Conservation (phyloP, 805 yeast genomes). For the Komagataella pastoris region DNA sequence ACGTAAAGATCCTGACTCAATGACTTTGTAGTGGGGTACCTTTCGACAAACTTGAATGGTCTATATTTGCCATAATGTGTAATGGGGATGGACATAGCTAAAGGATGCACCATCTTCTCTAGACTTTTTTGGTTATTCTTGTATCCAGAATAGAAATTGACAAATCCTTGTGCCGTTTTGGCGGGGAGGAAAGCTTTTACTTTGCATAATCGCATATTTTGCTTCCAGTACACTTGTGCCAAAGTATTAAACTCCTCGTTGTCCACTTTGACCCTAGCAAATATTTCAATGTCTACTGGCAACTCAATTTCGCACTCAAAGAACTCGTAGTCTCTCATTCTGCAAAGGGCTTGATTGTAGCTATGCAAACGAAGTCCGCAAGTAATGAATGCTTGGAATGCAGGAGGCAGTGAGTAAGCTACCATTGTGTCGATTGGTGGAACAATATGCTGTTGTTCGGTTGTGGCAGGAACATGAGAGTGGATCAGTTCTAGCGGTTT, state of each 20-base stretch:
- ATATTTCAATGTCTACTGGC: conserved; percentile 59
- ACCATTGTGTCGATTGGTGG: conserved; percentile 75
- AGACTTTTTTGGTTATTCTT: conserved; percentile 37
- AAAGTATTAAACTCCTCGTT: conserved; percentile 38
- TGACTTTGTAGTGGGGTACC: conserved; percentile 60
- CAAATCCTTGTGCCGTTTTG: conserved; percentile 50
- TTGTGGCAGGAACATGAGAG: conserved; percentile 76
- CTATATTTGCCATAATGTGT: conserved; percentile 56
- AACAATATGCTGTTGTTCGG: conserved; percentile 70
- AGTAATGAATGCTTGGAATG: conserved; percentile 68
- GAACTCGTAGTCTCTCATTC: conserved; percentile 61
- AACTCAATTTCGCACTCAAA: conserved; percentile 66
- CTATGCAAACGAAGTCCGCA: conserved; percentile 46
- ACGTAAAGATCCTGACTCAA: conserved; percentile 68
- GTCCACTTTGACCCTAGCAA: conserved; percentile 40
- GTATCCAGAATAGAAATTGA: conserved; percentile 59
- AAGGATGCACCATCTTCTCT: conserved; percentile 32
- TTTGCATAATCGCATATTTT: conserved; percentile 50
- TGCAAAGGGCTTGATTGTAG: conserved; percentile 67
- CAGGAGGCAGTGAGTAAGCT: conserved; percentile 72
- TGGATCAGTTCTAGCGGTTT: conserved; percentile 66
- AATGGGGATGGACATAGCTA: conserved; percentile 63
- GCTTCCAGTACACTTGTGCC: conserved; percentile 69
- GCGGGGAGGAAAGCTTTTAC: conserved; percentile 75
- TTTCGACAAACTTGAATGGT: conserved; percentile 52